These are phyloP conservation scores for Acrocalymma vagum DNA, from an alignment of 2,329 filamentous ascomycete genomes.

Conservation along the genomic window DNA sequence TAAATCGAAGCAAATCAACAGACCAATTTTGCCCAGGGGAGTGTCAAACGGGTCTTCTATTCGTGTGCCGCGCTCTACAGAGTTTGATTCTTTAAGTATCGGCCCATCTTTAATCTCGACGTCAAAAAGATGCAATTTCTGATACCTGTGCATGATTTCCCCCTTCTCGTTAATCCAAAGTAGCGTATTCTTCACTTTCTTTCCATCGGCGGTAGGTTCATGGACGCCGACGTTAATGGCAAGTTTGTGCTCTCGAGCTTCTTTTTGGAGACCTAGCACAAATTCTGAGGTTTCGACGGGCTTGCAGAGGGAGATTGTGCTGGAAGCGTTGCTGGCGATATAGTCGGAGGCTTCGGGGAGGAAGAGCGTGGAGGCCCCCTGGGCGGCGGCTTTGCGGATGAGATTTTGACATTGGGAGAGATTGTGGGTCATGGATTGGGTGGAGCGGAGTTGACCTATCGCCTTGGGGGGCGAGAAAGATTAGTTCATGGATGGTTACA, in stretches of 20 bases:
- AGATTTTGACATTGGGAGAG: constrained; percentile 78
- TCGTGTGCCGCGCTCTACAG: constrained; percentile 63
- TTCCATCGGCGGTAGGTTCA: constrained; percentile 51
- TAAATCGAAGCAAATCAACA: constrained; percentile 90
- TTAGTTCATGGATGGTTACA: constrained; percentile 4
- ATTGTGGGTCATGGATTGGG: constrained; percentile 79
- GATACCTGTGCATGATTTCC: constrained; percentile 71
- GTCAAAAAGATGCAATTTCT: constrained; percentile 93
- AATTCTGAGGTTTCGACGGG: constrained; percentile 74
- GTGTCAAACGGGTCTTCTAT: constrained; percentile 78
- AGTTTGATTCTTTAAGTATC: constrained; percentile 68
- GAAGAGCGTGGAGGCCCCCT: constrained; percentile 86
- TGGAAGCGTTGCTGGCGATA: constrained; percentile 72
- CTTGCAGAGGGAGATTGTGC: constrained; percentile 75
- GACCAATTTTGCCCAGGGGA: constrained; percentile 76
- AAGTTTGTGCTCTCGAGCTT: constrained; percentile 70
- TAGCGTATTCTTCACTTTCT: constrained; percentile 69
- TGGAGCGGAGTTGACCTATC: constrained; percentile 89
- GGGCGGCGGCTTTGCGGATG: constrained; percentile 74
- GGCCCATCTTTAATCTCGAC: constrained; percentile 67
- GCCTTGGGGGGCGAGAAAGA: constrained; percentile 62
- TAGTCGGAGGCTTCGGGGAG: constrained; percentile 93
- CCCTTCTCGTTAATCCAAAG: constrained; percentile 73
- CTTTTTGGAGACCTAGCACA: constrained; percentile 75
- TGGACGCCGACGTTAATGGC: constrained; percentile 90